A percentile compares a stretch with the other conserved stretches of the same genome.
Conservation (phyloP, 1,284 basidiomycete genomes). For the Apiotrichum laibachii region DNA sequence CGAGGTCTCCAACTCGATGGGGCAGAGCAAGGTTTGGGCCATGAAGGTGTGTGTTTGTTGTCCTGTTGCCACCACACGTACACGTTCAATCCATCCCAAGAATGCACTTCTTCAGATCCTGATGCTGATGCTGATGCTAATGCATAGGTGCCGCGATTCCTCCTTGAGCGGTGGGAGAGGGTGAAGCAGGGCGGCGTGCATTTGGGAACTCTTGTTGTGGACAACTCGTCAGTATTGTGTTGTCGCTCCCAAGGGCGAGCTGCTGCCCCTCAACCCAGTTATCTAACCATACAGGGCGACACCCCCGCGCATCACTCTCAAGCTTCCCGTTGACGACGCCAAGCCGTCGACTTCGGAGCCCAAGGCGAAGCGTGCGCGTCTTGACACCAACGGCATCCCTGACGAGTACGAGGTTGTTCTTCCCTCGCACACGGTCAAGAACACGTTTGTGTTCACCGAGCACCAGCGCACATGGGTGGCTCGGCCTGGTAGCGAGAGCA, state of each 20-base stretch:
- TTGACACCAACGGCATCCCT: constrained; percentile 34
- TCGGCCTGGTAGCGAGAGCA: constrained; percentile 13
- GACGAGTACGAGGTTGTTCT: constrained; percentile 43
- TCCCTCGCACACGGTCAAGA: constrained; percentile 36
- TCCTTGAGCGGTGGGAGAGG: constrained; percentile 55
- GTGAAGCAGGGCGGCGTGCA: constrained; percentile 53
- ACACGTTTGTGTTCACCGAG: constrained; percentile 45
- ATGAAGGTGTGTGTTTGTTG: constrained; percentile 28
- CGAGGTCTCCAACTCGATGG: constrained; percentile 22
- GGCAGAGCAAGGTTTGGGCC: constrained; percentile 41
- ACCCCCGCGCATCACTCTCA: constrained; percentile 19
- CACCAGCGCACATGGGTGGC: constrained; percentile 26
- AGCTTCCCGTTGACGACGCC: constrained; percentile 18
- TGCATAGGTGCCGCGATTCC: constrained; percentile 53
- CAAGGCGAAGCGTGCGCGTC: constrained; percentile 17
- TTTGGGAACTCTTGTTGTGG: constrained; percentile 55
- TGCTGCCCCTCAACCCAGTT: neutral
- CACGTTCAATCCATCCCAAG: neutral
- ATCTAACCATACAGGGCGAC: neutral
- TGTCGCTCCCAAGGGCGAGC: neutral
- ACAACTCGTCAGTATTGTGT: constrained; percentile 45
- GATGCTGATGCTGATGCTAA: neutral
- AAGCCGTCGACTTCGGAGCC: neutral
- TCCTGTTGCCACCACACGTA: neutral
- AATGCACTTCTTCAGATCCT: neutral